Evolutionary conservation across 2,329 filamentous ascomycete species (phyloP), one percentile per base, ranked within the genome.

Genomic region (Aspergillus pseudoviridinutans): DNA sequence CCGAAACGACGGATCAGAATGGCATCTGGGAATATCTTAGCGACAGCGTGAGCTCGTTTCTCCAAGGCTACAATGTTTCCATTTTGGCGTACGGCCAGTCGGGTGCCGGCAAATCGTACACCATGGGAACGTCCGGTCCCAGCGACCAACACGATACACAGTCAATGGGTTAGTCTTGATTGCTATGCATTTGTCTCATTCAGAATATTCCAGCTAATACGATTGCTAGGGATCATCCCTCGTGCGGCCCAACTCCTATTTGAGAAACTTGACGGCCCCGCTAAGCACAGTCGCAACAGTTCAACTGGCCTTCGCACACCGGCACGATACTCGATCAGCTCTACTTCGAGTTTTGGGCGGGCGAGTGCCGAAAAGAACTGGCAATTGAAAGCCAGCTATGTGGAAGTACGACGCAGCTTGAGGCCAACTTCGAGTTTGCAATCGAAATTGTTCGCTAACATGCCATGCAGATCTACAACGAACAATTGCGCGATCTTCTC

Each of bases 61-160:
- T 94, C 1, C 91, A 97, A 71, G 94, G 94, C 55, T 99, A 97
- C 83, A 99, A 99, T 84, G 94, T 99, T 58, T 99, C 94, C 3
- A 86, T 99, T 51, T 80, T 99, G 67, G 94, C 94, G 50, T 99
- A 99, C 70, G 94, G 94, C 64, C 94, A 99, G 79, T 99, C 94
- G 28, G 94, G 94, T 56, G 92, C 94, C 10, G 94, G 94, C 66
- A 99, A 99, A 78, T 97, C 93, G 2, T 97, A 96, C 72, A 99
- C 94, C 0, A 99, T 99, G 94, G 94, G 94, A 57, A 99, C 94
- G 0, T 92, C 93, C 0, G 92, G 92, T 4, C 91, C 92, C 1
- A 75, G 75, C 24, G 92, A 97, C 68, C 89, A 95, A 69, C 81
- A 79, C 27, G 82, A 93, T 66, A 64, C 81, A 29, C 83, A 88